Base-by-base conservation (phyloP, 805 yeast species). In the Metschnikowia proteae region DNA sequence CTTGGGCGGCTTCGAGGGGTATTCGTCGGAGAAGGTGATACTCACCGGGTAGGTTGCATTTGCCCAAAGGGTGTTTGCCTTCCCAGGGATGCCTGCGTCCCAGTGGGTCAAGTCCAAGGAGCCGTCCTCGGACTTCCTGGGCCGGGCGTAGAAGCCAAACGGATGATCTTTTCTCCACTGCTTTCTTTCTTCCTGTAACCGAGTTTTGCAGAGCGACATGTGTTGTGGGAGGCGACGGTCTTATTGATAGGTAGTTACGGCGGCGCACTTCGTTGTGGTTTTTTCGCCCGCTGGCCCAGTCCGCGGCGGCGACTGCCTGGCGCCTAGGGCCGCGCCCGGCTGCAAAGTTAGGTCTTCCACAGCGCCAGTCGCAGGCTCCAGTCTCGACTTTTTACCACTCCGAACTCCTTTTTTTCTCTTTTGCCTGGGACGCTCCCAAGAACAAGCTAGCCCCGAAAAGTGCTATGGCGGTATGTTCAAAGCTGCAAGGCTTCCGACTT, bases 111-210 rank as follows among this genome's bases (percentile, higher is more conserved):
- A 74, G 66, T 94, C 90, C 53, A 94, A 73, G 0, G 89, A 73
- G 3, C 99, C 99, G 61, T 90, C 96, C 1, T 73, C 60, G n/a
- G 76, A 73, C 64, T 87, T 91, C 26, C 71, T 63, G 10, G 99
- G 99, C 62, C 88, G 88, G 34, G 99, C 99, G 57, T 71, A 91
- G 68, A 94, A 94, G 6, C 98, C 98, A 68, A 91, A 94, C 0
- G 99, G 99, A 64, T 94, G 99, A 65, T 90, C 97, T 65, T 89
- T 92, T 58, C 99, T 82, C 99, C 99, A 94, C 66, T 86, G 89
- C 69, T 91, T 92, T 67, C 99, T 84, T 56, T 92, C 99, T 67
- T 90, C 96, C 62, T 91, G 97, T 36, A 92, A 79, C 59, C 99
- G 81, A 50, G 82, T 88, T 55, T 83, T 73, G 65, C 95, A 84